A percentile compares a stretch with the other conserved stretches of the same genome.
phyloP scores from a whole-genome alignment of 495 filamentous ascomycete species.

The Penicillium silybi region DNA sequence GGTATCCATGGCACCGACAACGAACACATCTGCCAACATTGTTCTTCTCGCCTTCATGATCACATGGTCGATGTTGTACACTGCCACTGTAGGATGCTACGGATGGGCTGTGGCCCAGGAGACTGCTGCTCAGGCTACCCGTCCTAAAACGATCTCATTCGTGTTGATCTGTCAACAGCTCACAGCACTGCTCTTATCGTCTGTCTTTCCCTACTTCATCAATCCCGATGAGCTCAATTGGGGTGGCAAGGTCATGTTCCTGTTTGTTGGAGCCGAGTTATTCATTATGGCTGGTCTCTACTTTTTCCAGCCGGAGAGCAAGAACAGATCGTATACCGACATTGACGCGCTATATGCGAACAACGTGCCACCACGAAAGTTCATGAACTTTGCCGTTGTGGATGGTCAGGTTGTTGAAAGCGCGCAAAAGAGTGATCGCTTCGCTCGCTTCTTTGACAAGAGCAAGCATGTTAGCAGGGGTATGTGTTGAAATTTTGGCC shows the following conservation, averaged over 20 bases:
- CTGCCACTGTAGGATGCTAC: conserved; percentile 52
- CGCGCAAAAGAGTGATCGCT: not conserved
- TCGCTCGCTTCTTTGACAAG: not conserved
- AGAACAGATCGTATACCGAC: conserved; percentile 8
- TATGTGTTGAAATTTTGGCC: not conserved
- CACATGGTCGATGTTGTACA: conserved; percentile 52
- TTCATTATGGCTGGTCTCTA: conserved; percentile 13
- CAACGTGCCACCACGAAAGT: conserved; percentile 4
- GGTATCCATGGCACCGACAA: conserved; percentile 8
- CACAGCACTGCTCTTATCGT: conserved; percentile 53
- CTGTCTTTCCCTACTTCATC: conserved; percentile 60
- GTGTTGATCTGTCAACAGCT: conserved; percentile 21
- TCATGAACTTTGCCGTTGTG: conserved; percentile 2
- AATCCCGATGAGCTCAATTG: conserved; percentile 56
- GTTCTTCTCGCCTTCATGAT: conserved; percentile 41
- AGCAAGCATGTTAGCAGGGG: not conserved
- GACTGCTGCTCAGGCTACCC: conserved; percentile 48
- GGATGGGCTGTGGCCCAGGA: conserved; percentile 58
- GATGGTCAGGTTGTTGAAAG: conserved; percentile 4
- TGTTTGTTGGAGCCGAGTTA: conserved; percentile 37
- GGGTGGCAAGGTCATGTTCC: conserved; percentile 59
- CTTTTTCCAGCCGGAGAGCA: conserved; percentile 12
- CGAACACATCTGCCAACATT: conserved; percentile 7
- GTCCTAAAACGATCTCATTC: conserved; percentile 12
- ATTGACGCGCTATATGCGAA: conserved; percentile 9